Evolutionary conservation across 768 basidiomycete species (phyloP), one percentile per base, ranked within the genome.

Genomic region (Clitopilus passeckerianus): DNA sequence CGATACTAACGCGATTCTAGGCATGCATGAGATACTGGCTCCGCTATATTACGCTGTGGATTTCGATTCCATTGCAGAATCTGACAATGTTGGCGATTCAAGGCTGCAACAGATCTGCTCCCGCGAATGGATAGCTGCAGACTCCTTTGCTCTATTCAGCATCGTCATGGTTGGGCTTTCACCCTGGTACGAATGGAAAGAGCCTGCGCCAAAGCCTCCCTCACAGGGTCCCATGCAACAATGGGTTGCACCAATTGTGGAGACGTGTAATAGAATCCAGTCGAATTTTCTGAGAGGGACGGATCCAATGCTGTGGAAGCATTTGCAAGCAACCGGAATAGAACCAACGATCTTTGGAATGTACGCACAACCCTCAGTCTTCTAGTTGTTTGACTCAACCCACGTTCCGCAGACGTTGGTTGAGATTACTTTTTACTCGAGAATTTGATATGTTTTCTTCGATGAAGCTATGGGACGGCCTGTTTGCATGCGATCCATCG

Each of bases 261-360:
- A 85, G 59, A 84, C 88, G 1, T 96, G 93, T 70, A 88, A 89
- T 63, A 77, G 81, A 53, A 84, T 98, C 37, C 95, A 98, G 66
- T 82, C 83, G 1, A 80, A 76, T 24, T 74, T 91, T 14, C 78
- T 98, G 18, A 86, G 86, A 68, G 79, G 79, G 22, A 84, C 91
- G 24, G 97, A 99, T 71, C 93, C 93, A 16, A 71, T 84, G 44
- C 75, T 98, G 20, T 89, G 86, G 79, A 81, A 83, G 60, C 79
- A 82, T 56, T 77, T 99, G 75, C 87, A 92, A 64, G 81, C 80
- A 34, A 82, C 86, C 37, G 91, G 91, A 6, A 87, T 98, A 43
- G 97, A 99, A 71, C 95, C 95, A 5, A 97, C 98, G 70, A 90
- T 98, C 18, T 99, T 94, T 74, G 94, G 93, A 59, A 95, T 98